A percentile compares a stretch with the other conserved stretches of the same genome.
Conservation (phyloP, 768 basidiomycete genomes). For the Strobilomyces dryophilus region DNA sequence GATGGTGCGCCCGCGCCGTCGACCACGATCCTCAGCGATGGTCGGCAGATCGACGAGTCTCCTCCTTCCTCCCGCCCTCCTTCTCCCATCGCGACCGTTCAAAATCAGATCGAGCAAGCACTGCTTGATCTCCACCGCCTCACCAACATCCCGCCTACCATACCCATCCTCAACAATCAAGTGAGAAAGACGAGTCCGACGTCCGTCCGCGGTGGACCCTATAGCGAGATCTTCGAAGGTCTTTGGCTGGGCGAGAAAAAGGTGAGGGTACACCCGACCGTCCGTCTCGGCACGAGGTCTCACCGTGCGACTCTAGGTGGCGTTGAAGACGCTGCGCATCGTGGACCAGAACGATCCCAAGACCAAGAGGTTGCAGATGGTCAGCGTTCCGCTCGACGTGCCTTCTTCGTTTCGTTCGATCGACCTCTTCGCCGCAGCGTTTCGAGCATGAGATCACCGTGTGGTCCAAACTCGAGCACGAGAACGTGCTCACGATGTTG, state of each 20-base stretch:
- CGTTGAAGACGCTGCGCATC: constrained; percentile 51
- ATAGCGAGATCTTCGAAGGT: constrained; percentile 54
- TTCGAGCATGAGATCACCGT: constrained; percentile 54
- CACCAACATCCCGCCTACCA: constrained; percentile 50
- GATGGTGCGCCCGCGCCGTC: not conserved
- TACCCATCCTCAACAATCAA: constrained; percentile 53
- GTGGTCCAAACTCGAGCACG: constrained; percentile 49
- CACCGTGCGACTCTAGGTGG: constrained; percentile 38
- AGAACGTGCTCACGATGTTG: constrained; percentile 46
- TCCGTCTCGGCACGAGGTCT: not conserved
- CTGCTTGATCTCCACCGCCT: constrained; percentile 44
- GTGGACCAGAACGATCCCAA: constrained; percentile 41
- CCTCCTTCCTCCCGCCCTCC: constrained; percentile 18
- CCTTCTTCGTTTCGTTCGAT: not conserved
- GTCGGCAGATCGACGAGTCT: constrained; percentile 20
- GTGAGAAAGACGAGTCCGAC: constrained; percentile 33
- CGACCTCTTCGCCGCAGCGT: constrained; percentile 32
- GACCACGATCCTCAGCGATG: constrained; percentile 15
- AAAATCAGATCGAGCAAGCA: constrained; percentile 41
- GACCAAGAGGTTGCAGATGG: constrained; percentile 38
- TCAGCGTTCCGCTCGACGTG: constrained; percentile 2
- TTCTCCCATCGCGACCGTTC: constrained; percentile 25
- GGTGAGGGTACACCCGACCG: constrained; percentile 25
- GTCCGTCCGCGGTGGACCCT: constrained; percentile 48
- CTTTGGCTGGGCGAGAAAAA: constrained; percentile 52